A percentile compares a stretch with the other conserved stretches of the same genome.
phyloP scores from a whole-genome alignment of 257 asterid genomes.

The Henckelia pumila region DNA sequence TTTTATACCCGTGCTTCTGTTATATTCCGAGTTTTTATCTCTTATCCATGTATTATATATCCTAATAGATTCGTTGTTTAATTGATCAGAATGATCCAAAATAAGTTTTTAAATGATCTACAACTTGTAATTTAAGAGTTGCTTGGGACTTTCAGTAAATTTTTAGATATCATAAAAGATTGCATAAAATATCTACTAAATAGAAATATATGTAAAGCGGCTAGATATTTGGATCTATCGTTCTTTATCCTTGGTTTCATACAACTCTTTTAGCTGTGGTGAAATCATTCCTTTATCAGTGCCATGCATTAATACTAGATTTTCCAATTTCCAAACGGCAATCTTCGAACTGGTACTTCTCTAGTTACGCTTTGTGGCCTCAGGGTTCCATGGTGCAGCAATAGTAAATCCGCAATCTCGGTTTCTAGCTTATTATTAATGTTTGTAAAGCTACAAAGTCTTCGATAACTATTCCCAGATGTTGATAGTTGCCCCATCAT shows the following conservation, averaged over 20 bases:
- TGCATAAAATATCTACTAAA: slow-evolving; percentile 4
- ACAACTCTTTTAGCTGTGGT: neutral
- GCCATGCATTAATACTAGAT: too few relatives aligned
- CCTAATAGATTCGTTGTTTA: neutral
- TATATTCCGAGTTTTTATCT: neutral
- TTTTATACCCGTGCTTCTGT: neutral
- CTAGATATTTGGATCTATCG: neutral
- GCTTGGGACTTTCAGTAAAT: neutral
- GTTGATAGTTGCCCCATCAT: neutral
- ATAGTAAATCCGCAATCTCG: neutral
- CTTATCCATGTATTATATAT: neutral
- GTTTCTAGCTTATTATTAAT: neutral
- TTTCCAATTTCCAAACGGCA: neutral
- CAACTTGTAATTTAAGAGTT: neutral
- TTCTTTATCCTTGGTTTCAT: slow-evolving; percentile 8
- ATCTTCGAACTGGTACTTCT: neutral
- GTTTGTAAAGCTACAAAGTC: neutral
- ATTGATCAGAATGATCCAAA: neutral
- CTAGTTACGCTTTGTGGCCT: neutral
- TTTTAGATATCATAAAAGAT: too few relatives aligned
- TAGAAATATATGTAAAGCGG: neutral
- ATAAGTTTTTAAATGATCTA: neutral
- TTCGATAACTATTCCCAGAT: neutral
- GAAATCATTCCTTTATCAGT: too few relatives aligned
- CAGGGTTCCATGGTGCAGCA: neutral